A percentile compares a stretch with the other conserved stretches of the same genome.
Evolutionary conservation across 169 alveolate species (phyloP).

Genomic region (Eimeria sp.): DNA sequence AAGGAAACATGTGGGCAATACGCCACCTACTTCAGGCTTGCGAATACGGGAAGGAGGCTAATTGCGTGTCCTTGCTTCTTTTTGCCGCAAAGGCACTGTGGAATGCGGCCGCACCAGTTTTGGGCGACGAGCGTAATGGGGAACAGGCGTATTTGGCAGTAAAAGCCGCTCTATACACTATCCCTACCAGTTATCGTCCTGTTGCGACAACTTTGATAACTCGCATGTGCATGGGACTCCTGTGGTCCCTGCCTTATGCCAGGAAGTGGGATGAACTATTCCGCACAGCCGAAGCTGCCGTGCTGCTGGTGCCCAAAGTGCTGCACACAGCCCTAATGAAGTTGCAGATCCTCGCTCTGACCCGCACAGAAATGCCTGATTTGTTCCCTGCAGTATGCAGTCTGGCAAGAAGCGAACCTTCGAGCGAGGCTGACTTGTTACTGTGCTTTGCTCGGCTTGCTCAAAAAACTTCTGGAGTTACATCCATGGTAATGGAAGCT

Average conservation of each 20-base stretch:
- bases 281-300: slow-evolving; percentile 60
- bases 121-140: slow-evolving; percentile 15
- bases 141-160: slow-evolving; percentile 40
- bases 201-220: slow-evolving; percentile 14
- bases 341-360: slow-evolving; percentile 66
- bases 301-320: slow-evolving; percentile 59
- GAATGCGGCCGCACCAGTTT: slow-evolving; percentile 60
- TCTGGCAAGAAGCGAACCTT: slow-evolving; percentile 28
- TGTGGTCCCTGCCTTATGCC: slow-evolving; percentile 35
- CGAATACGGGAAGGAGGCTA: slow-evolving; percentile 59
- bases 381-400: slow-evolving; percentile 40
- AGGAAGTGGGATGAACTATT: slow-evolving; percentile 72
- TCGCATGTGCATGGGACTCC: slow-evolving; percentile 77
- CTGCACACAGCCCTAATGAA: slow-evolving; percentile 58
- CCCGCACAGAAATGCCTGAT: slow-evolving; percentile 34
- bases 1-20: slow-evolving; percentile 45
- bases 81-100: slow-evolving; percentile 73
- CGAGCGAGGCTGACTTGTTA: slow-evolving; percentile 65
- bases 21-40: slow-evolving; percentile 76
- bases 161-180: slow-evolving; percentile 37
- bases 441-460: slow-evolving; percentile 71
- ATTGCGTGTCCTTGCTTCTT: slow-evolving; percentile 50
- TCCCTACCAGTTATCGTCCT: slow-evolving; percentile 61
- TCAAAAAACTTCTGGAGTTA: not conserved
- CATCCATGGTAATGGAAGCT: slow-evolving; percentile 44